Base-by-base conservation (phyloP, 2,329 filamentous ascomycete genomes). In the Onygena corvina region DNA sequence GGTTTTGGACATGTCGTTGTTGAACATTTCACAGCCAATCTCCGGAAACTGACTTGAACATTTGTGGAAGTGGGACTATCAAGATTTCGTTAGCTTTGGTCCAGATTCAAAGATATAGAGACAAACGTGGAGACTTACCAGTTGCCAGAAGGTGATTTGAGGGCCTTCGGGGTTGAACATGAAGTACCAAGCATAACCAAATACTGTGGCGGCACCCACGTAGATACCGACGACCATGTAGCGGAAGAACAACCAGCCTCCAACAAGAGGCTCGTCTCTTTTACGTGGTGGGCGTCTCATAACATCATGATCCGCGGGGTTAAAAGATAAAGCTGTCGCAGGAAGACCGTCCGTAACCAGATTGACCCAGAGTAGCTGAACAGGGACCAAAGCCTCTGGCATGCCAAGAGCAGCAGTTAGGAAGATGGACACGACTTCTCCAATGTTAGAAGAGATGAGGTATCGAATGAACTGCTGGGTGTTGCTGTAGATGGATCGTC, bases 171-270 rank as follows among this genome's bases (percentile, higher is more conserved):
- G 71, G 71, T 96, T 90, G 74, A 84, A 94, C 84, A 98, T 89
- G 75, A 96, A 98, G 86, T 88, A 98, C 92, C 92, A 98, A n/a
- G 87, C 90, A 64, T 98, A 98, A 40, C 93, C 92, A 61, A 84
- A 88, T 16, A 98, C 93, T 2, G 92, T 98, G 48, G 92, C 92
- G 34, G 87, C 75, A 63, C 92, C 92, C 51, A 98, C 92, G 56
- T 98, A 98, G 6, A 81, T 87, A 53, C 92, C 92, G 59, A 98
- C 92, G 46, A 96, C 82, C 74, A 98, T 81, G 69, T 98, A 98
- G 48, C 92, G 82, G 77, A 96, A 88, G 73, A 98, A 95, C 33
- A 98, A 72, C 92, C 92, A 98, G 52, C 89, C 88, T 38, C 86
- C 83, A 48, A 98, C 90, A 46, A 98, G 82, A 4, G 85, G 73